These are phyloP conservation scores for Podaxis mareebaensis DNA, from an alignment of 768 basidiomycete species.

Conservation along the genomic window DNA sequence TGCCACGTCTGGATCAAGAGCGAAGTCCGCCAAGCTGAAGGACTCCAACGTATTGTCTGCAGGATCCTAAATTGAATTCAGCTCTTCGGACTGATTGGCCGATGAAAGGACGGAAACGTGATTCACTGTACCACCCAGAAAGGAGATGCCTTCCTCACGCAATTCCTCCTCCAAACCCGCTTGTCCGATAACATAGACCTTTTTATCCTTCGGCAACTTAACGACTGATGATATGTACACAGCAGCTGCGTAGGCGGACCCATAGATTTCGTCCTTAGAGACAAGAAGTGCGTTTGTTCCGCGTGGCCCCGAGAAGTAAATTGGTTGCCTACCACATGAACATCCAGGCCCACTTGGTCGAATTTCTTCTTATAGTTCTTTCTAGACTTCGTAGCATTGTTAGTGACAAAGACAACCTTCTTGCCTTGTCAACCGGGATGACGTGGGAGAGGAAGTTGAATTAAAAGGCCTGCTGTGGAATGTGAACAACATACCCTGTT, in stretches of 20 bases:
- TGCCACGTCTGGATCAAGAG: slow-evolving; percentile 75
- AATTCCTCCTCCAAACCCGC: slow-evolving; percentile 92
- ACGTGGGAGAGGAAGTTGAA: slow-evolving; percentile 16
- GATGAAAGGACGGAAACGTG: slow-evolving; percentile 1
- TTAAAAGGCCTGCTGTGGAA: slow-evolving; percentile 9
- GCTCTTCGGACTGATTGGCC: slow-evolving; percentile 8
- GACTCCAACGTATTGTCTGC: slow-evolving; percentile 74
- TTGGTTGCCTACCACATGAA: slow-evolving; percentile 66
- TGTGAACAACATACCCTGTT: slow-evolving; percentile 54
- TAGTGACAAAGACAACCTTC: slow-evolving; percentile 90
- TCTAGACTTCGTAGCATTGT: slow-evolving; percentile 95
- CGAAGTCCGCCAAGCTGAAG: slow-evolving; percentile 70
- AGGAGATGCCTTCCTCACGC: slow-evolving; percentile 77
- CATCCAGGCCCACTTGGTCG: slow-evolving; percentile 84
- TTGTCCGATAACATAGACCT: slow-evolving; percentile 95
- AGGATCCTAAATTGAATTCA: slow-evolving; percentile 60
- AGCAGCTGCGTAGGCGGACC: slow-evolving; percentile 82
- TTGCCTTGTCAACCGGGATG: slow-evolving; percentile 53
- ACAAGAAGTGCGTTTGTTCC: background rate
- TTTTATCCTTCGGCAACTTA: slow-evolving; percentile 87
- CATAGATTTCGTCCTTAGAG: slow-evolving; percentile 89
- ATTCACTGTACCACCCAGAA: slow-evolving; percentile 80
- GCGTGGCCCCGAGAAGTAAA: slow-evolving; percentile 6
- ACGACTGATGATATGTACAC: slow-evolving; percentile 83
- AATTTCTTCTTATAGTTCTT: slow-evolving; percentile 88